phyloP scores from a whole-genome alignment of 768 basidiomycete genomes.

The Paxillus ammoniavirescens region DNA sequence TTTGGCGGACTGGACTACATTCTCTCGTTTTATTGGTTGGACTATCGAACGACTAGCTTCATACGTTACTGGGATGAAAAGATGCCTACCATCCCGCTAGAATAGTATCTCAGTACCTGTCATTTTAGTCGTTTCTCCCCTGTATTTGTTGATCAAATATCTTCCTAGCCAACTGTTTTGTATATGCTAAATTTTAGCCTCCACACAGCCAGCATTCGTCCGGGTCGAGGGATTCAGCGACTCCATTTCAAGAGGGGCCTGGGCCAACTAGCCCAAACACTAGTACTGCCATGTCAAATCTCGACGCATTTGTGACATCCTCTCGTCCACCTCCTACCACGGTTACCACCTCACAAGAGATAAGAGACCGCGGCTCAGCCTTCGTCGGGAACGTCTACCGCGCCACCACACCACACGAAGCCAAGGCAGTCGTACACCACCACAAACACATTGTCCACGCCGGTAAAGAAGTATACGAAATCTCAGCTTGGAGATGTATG shows the following conservation, averaged over 20 bases:
- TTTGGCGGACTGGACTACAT: conserved; percentile 9
- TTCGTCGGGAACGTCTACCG: conserved; percentile 67
- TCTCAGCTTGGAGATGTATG: conserved; percentile 81
- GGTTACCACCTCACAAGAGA: conserved; percentile 64
- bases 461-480: conserved; percentile 64
- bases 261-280: too few species aligned
- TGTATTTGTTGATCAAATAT: neutral
- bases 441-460: conserved; percentile 58
- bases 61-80: conserved; percentile 2
- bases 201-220: neutral
- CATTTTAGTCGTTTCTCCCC: conserved; percentile 1
- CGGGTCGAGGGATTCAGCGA: neutral
- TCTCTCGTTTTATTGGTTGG: neutral
- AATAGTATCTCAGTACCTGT: conserved; percentile 5
- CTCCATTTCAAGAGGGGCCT: too few species aligned
- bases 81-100: neutral
- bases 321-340: conserved; percentile 45
- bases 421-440: conserved; percentile 47
- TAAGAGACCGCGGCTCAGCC: conserved; percentile 70
- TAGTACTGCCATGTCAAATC: conserved; percentile 28
- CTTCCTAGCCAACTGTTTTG: neutral
- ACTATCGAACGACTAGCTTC: neutral
- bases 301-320: conserved; percentile 55
- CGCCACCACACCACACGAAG: conserved; percentile 52
- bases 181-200: neutral